Evolutionary conservation across 495 filamentous ascomycete genomes (phyloP).

Genomic region (Terfezia claveryi): DNA sequence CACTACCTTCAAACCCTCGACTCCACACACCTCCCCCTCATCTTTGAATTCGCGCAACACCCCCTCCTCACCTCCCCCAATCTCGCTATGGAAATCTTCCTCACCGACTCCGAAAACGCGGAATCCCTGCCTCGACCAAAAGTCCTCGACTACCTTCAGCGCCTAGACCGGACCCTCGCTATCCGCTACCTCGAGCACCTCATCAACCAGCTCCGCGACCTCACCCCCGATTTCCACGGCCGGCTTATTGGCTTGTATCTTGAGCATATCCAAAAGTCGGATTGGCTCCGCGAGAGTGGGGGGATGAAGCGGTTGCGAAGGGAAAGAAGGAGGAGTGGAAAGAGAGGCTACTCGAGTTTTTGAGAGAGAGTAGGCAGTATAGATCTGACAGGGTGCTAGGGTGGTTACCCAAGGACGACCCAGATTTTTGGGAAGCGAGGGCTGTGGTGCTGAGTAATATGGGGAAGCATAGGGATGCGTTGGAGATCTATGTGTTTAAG

Average conservation of each 20-base stretch:
- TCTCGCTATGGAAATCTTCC: conserved; percentile 84
- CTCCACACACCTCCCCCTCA: conserved; percentile 70
- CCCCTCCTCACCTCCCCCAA: conserved; percentile 48
- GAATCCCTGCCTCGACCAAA: conserved; percentile 60
- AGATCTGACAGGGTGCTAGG: conserved; percentile 51
- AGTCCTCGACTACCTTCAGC: conserved; percentile 51
- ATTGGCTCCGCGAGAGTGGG: conserved; percentile 22
- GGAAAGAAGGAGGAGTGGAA: conserved; percentile 34
- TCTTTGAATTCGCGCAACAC: conserved; percentile 82
- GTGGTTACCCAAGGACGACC: conserved; percentile 58
- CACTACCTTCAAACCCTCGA: conserved; percentile 77
- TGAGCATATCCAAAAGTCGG: conserved; percentile 20
- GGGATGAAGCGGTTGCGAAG: conserved; percentile 23
- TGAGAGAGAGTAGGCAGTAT: conserved; percentile 59
- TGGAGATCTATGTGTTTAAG: conserved; percentile 93
- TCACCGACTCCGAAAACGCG: conserved; percentile 84
- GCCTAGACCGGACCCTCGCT: conserved; percentile 46
- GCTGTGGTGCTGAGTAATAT: conserved; percentile 88
- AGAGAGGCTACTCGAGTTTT: conserved; percentile 45
- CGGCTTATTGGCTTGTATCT: conserved; percentile 57
- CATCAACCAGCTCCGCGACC: conserved; percentile 65
- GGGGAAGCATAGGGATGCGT: conserved; percentile 79
- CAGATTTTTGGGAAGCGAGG: conserved; percentile 69
- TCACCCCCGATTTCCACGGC: conserved; percentile 71
- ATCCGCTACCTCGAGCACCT: conserved; percentile 79